phyloP scores from a whole-genome alignment of 208 protist species.

The Porcisia hertigi region DNA sequence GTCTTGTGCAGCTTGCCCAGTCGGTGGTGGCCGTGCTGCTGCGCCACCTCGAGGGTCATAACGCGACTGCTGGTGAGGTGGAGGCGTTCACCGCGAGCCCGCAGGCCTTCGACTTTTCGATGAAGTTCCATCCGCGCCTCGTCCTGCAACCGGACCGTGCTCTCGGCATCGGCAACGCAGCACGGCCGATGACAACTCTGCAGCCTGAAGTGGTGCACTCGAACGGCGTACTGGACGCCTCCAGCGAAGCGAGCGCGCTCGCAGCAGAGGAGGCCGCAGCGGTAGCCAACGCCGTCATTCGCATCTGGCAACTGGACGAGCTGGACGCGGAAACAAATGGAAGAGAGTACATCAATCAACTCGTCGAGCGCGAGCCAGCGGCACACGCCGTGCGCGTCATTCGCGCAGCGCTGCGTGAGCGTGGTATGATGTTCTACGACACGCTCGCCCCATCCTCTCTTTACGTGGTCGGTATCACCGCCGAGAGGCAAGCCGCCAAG shows the following conservation, averaged over 20 bases:
- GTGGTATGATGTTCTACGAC: conserved; percentile 88
- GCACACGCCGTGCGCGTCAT: conserved; percentile 70
- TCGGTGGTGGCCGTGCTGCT: conserved; percentile 48
- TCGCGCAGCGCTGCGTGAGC: conserved; percentile 68
- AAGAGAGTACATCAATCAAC: conserved; percentile 65
- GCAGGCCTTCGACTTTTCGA: conserved; percentile 65
- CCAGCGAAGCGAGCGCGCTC: conserved; percentile 8
- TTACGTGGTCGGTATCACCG: conserved; percentile 55
- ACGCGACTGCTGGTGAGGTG: conserved; percentile 36
- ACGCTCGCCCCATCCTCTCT: conserved; percentile 59
- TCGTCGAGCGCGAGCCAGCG: conserved; percentile 81
- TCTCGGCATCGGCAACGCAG: conserved; percentile 19
- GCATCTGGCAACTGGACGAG: conserved; percentile 80
- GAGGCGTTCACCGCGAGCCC: conserved; percentile 58
- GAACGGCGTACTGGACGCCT: neutral
- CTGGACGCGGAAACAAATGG: conserved; percentile 51
- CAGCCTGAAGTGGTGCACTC: neutral
- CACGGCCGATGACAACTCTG: neutral
- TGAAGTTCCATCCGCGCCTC: conserved; percentile 74
- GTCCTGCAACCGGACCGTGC: conserved; percentile 71
- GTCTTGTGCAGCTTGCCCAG: conserved; percentile 79
- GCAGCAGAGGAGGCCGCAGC: neutral
- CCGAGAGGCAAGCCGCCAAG: conserved; percentile 21
- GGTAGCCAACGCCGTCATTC: conserved; percentile 20
- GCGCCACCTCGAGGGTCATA: conserved; percentile 37